A percentile compares a stretch with the other conserved stretches of the same genome.
phyloP scores from a whole-genome alignment of 1,139 yeast species.

The Pichia sp. region DNA sequence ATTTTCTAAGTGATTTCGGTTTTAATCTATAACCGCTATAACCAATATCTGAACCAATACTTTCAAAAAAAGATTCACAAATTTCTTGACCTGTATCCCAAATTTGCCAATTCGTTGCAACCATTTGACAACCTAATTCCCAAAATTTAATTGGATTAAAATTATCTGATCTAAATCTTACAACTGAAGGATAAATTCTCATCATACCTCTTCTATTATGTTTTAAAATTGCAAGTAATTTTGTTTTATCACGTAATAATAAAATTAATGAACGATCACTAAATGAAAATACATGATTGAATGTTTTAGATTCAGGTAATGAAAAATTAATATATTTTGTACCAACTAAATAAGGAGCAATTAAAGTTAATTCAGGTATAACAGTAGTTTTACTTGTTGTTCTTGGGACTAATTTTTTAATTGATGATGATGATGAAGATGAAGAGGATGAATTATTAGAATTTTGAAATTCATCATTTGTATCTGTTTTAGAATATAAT shows the following conservation, averaged over 20 bases:
- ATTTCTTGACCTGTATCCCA: slow-evolving; percentile 83
- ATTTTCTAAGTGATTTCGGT: slow-evolving; percentile 35
- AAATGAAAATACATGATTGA: slow-evolving; percentile 79
- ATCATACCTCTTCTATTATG: slow-evolving; percentile 72
- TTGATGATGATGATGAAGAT: neutral
- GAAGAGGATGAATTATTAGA: neutral
- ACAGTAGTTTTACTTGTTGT: slow-evolving; percentile 33
- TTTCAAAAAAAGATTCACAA: slow-evolving; percentile 75
- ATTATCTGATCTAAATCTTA: slow-evolving; percentile 70
- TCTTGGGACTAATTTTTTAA: slow-evolving; percentile 17
- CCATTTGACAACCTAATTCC: slow-evolving; percentile 87
- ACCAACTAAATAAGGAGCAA: slow-evolving; percentile 70
- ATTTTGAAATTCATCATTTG: slow-evolving; percentile 1
- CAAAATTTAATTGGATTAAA: slow-evolving; percentile 75
- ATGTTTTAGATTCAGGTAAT: slow-evolving; percentile 75
- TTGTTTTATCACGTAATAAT: slow-evolving; percentile 57
- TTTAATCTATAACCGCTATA: slow-evolving; percentile 73
- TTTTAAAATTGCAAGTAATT: slow-evolving; percentile 50
- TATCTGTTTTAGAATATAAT: slow-evolving; percentile 7
- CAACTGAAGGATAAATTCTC: slow-evolving; percentile 83
- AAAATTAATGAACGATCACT: slow-evolving; percentile 64
- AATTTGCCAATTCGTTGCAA: slow-evolving; percentile 96
- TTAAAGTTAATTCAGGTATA: slow-evolving; percentile 45
- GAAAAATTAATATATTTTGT: slow-evolving; percentile 75
- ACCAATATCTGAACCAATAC: slow-evolving; percentile 28